These are phyloP conservation scores for Blastocystis sp. DNA, from an alignment of 352 stramenopile species.

Conservation along the genomic window DNA sequence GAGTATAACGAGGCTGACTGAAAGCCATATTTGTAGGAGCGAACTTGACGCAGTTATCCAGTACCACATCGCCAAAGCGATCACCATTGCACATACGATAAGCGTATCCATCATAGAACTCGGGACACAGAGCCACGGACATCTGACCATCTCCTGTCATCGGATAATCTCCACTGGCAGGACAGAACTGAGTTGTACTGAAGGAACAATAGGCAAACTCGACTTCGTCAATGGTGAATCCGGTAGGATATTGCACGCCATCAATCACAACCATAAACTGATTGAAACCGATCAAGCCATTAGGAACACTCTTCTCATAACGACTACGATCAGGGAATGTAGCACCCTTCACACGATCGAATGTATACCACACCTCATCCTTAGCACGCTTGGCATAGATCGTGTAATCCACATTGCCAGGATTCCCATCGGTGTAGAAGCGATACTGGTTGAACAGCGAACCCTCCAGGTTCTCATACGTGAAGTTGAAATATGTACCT, in stretches of 20 bases:
- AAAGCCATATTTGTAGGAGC: constrained; percentile 12
- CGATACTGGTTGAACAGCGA: constrained; percentile 18
- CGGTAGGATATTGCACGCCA: background rate
- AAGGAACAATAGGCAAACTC: background rate
- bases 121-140: constrained; percentile 8
- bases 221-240: constrained; percentile 33
- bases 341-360: background rate
- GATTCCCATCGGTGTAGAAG: background rate
- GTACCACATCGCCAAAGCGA: background rate
- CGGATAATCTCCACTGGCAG: constrained; percentile 30
- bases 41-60: constrained; percentile 11
- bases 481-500: background rate
- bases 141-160: constrained; percentile 21
- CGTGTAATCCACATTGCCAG: background rate
- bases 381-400: background rate
- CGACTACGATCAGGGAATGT: background rate
- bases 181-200: background rate
- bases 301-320: background rate
- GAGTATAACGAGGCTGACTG: background rate
- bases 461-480: constrained; percentile 37
- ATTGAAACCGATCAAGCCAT: constrained; percentile 46
- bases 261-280: background rate
- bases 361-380: background rate
- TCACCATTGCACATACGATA: background rate
- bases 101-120: constrained; percentile 54